These are phyloP conservation scores for Luffa aegyptiaca DNA, from an alignment of 306 rosid genomes.

Conservation along the genomic window DNA sequence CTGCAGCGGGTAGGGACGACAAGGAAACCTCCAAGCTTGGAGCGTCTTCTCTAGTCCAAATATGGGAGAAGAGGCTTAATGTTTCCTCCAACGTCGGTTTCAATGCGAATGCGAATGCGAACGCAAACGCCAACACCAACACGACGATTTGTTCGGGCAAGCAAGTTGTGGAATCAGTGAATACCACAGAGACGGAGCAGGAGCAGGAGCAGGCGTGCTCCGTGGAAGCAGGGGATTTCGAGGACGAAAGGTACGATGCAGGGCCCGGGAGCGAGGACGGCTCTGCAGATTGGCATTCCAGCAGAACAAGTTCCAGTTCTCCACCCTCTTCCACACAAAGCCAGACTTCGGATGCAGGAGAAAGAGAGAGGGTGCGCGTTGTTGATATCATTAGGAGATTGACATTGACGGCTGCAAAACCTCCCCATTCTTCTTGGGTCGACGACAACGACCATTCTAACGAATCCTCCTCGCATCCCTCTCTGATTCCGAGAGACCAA, in stretches of 20 bases:
- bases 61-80: slow-evolving; percentile 84
- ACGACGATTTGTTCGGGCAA: neutral
- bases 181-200: neutral
- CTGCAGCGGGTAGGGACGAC: neutral
- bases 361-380: slow-evolving; percentile 44
- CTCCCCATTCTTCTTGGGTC: slow-evolving; percentile 13
- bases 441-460: slow-evolving; percentile 28
- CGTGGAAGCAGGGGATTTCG: slow-evolving; percentile 21
- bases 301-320: slow-evolving; percentile 15
- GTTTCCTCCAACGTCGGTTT: slow-evolving; percentile 6
- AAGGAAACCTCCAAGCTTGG: slow-evolving; percentile 22
- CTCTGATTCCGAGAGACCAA: neutral
- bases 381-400: slow-evolving; percentile 60
- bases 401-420: slow-evolving; percentile 25
- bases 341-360: slow-evolving; percentile 21
- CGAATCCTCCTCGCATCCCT: slow-evolving; percentile 15
- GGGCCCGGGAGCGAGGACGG: slow-evolving; percentile 18
- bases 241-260: slow-evolving; percentile 23
- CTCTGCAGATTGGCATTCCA: slow-evolving; percentile 36
- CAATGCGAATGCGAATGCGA: neutral
- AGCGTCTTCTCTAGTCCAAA: slow-evolving; percentile 78
- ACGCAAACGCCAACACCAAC: neutral
- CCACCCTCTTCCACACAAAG: slow-evolving; percentile 22
- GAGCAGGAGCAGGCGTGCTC: slow-evolving; percentile 10
- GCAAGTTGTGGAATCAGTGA: neutral